Evolutionary conservation across 2,329 filamentous ascomycete genomes (phyloP).

Genomic region (Cytospora schulzeri): DNA sequence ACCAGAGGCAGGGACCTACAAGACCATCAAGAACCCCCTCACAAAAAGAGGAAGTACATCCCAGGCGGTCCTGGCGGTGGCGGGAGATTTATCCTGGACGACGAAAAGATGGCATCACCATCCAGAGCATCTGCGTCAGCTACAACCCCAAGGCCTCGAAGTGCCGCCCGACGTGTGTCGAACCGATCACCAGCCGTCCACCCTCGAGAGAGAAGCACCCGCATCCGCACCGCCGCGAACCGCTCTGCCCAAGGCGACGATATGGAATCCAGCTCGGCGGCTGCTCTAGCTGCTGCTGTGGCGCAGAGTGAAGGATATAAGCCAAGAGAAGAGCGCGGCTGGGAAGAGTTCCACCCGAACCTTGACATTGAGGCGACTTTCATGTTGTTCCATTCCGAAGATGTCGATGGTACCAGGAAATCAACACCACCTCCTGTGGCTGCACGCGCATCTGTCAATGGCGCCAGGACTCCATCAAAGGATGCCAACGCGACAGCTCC

Average conservation of each 20-base stretch:
- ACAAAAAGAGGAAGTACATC: slow-evolving; percentile 76
- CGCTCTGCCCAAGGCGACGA: slow-evolving; percentile 52
- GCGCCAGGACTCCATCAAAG: slow-evolving; percentile 49
- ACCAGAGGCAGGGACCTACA: slow-evolving; percentile 38
- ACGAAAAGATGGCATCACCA: slow-evolving; percentile 64
- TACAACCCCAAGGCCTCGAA: slow-evolving; percentile 54
- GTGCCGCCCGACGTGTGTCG: slow-evolving; percentile 52
- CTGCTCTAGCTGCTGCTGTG: slow-evolving; percentile 83
- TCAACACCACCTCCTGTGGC: slow-evolving; percentile 43
- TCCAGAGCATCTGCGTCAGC: slow-evolving; percentile 52
- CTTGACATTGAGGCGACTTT: slow-evolving; percentile 85
- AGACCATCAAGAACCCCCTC: slow-evolving; percentile 56
- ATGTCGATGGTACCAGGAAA: slow-evolving; percentile 75
- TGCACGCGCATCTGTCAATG: slow-evolving; percentile 36
- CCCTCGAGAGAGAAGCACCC: slow-evolving; percentile 59
- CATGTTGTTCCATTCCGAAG: slow-evolving; percentile 76
- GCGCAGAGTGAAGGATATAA: slow-evolving; percentile 96
- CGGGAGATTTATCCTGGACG: slow-evolving; percentile 74
- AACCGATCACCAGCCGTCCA: slow-evolving; percentile 49
- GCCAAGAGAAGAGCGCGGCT: slow-evolving; percentile 91
- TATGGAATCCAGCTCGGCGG: slow-evolving; percentile 82
- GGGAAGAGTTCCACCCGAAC: slow-evolving; percentile 97
- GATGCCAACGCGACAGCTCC: slow-evolving; percentile 41
- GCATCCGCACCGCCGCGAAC: slow-evolving; percentile 56
- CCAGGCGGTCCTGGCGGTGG: slow-evolving; percentile 86